Base-by-base conservation (phyloP, 768 basidiomycete species). In the Auricularia heimuer region DNA sequence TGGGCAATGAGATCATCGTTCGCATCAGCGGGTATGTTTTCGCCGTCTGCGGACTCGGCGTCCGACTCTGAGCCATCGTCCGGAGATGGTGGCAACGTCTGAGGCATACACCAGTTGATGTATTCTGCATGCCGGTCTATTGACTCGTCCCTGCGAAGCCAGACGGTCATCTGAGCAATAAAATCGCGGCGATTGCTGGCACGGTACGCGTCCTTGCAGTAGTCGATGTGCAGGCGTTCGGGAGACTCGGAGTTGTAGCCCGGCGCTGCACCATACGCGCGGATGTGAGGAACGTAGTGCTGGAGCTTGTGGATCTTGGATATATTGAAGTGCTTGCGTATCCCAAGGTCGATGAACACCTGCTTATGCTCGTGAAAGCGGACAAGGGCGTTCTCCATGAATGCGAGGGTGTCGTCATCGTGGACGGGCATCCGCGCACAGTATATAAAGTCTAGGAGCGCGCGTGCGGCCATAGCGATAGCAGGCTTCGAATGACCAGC, bases 211-310 rank as follows among this genome's bases (percentile, higher is more conserved):
- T 68, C 51, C 66, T 82, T 82, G 1, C 78, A 76, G 54, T 71
- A 75, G 68, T 81, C 74, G 61, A 81, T 81, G 63, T 82, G 81
- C 1, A 82, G 71, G 0, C 74, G 73, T 67, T 81, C 78, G 0
- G 74, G 65, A 0, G 54, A 24, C 66, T 81, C 78, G 0, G 74
- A 77, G 63, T 75, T 76, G 69, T 70, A 75, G 60, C 74, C 75
- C 61, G 77, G 74, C 0, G 70, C 66, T 8, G 70, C 73, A 4
- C 76, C 75, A 12, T 70, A 65, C 3, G 39, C 35, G 12, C 42
- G 37, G 11, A 79, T 77, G 0, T 61, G 60, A 0, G 64, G 16
- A 0, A 60, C 39, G 62, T 78, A 77, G 60, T 78, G 76, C 0
- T 62, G 35, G 3, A 73, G 35, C 6, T 65, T 70, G 63, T 78